These are phyloP conservation scores for Carnegiea gigantea DNA, from an alignment of 179 eudicot genomes.

Conservation along the genomic window DNA sequence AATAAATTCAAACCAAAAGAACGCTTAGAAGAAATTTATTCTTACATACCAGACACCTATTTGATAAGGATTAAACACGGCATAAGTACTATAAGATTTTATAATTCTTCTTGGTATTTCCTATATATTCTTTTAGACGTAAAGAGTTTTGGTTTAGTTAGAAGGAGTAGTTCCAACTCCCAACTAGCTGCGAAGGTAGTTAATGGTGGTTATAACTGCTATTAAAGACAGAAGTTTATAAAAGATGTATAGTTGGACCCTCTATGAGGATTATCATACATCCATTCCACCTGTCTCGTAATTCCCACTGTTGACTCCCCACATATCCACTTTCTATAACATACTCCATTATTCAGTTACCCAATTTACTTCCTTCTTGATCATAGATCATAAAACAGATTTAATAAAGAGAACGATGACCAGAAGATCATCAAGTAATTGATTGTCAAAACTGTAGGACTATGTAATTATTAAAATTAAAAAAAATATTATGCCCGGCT, in stretches of 20 bases:
- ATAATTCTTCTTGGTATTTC: not conserved
- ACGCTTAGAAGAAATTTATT: not conserved
- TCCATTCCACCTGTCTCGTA: not conserved
- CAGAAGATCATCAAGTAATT: too few species aligned
- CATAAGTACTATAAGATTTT: not conserved
- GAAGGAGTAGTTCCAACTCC: conserved; percentile 1
- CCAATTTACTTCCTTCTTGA: too few species aligned
- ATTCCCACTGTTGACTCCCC: not conserved
- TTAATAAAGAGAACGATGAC: too few species aligned
- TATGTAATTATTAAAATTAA: not conserved
- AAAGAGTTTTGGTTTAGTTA: not conserved
- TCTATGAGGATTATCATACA: not conserved
- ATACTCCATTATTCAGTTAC: too few species aligned
- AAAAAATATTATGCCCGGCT: not conserved
- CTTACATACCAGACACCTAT: not conserved
- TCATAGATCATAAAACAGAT: too few species aligned
- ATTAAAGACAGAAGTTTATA: not conserved
- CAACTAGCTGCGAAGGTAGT: not conserved
- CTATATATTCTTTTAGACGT: not conserved
- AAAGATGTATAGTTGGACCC: not conserved
- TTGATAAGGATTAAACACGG: not conserved
- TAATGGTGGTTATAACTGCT: conserved; percentile 5
- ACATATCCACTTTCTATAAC: too few species aligned
- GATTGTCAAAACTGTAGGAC: not conserved
- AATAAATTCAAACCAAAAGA: too few species aligned